A percentile compares a stretch with the other conserved stretches of the same genome.
Evolutionary conservation across 495 filamentous ascomycete genomes (phyloP).

Genomic region (Parathielavia appendiculata): DNA sequence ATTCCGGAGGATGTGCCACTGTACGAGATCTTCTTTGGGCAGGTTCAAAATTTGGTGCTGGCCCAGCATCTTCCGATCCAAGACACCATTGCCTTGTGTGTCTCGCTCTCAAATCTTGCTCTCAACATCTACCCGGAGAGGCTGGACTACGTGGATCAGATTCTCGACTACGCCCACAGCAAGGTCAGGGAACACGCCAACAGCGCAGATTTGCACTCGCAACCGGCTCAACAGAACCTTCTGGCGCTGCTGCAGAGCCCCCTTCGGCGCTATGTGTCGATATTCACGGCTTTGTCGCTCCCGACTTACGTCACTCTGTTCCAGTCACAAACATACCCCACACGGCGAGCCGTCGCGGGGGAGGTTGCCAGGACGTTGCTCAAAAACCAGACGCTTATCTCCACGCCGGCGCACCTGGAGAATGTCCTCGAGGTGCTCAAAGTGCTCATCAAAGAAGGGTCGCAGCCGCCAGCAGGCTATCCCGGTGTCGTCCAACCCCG

Average conservation of each 20-base stretch:
- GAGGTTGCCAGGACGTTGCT: slow-evolving; percentile 77
- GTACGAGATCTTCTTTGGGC: slow-evolving; percentile 96
- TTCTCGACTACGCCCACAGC: slow-evolving; percentile 79
- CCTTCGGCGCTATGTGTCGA: slow-evolving; percentile 79
- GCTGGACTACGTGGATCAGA: slow-evolving; percentile 92
- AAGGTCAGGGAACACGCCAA: slow-evolving; percentile 88
- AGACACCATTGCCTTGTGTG: slow-evolving; percentile 86
- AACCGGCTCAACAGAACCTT: slow-evolving; percentile 79
- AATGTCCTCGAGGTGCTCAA: slow-evolving; percentile 81
- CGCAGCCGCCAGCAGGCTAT: slow-evolving; percentile 77
- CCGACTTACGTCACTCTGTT: slow-evolving; percentile 87
- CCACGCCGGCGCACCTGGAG: slow-evolving; percentile 72
- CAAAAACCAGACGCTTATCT: slow-evolving; percentile 71
- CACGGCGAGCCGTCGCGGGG: slow-evolving; percentile 80
- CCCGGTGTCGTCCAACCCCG: slow-evolving; percentile 68
- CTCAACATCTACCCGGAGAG: slow-evolving; percentile 91
- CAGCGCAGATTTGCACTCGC: slow-evolving; percentile 88
- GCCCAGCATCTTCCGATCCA: slow-evolving; percentile 86
- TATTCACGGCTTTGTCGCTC: slow-evolving; percentile 88
- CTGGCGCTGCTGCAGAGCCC: slow-evolving; percentile 83
- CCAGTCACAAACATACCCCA: slow-evolving; percentile 88
- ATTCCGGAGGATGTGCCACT: slow-evolving; percentile 82
- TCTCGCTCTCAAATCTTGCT: slow-evolving; percentile 86
- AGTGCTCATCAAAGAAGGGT: slow-evolving; percentile 88
- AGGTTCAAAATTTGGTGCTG: slow-evolving; percentile 88